Evolutionary conservation across 306 rosid genomes (phyloP).

Genomic region (Cicer cuneatum): DNA sequence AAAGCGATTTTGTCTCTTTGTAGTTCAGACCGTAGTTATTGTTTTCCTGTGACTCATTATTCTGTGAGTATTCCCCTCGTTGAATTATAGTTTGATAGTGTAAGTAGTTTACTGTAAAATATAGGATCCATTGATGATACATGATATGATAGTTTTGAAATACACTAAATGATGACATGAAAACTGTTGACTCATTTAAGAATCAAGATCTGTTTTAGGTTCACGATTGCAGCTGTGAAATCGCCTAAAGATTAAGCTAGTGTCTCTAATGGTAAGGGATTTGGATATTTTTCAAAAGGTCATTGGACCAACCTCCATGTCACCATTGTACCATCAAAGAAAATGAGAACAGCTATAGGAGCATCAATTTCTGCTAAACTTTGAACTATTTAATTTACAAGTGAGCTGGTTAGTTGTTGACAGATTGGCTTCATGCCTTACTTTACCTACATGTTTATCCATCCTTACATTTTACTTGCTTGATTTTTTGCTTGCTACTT

Average conservation of each 20-base stretch:
- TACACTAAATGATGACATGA: constrained; percentile 21
- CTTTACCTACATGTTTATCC: neutral
- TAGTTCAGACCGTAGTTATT: constrained; percentile 28
- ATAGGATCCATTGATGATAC: neutral
- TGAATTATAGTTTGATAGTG: constrained; percentile 14
- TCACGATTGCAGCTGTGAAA: constrained; percentile 14
- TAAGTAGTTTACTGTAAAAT: constrained; percentile 22
- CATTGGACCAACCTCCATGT: constrained; percentile 1
- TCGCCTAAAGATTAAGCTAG: neutral
- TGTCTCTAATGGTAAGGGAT: neutral
- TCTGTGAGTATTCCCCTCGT: neutral
- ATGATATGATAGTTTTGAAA: constrained; percentile 10
- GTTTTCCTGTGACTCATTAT: constrained; percentile 12
- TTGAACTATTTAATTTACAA: neutral
- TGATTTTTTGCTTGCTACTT: neutral
- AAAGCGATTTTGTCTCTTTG: constrained; percentile 6
- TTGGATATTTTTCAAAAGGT: constrained; percentile 7
- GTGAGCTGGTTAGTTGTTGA: constrained; percentile 1
- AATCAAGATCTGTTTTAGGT: constrained; percentile 27
- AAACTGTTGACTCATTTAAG: constrained; percentile 1
- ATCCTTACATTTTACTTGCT: constrained; percentile 19
- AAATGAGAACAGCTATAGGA: neutral
- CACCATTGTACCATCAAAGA: neutral
- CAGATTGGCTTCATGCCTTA: neutral
- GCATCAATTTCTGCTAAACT: constrained; percentile 16